Base-by-base conservation (phyloP, 805 yeast species). In the Yamadazyma sp. region DNA sequence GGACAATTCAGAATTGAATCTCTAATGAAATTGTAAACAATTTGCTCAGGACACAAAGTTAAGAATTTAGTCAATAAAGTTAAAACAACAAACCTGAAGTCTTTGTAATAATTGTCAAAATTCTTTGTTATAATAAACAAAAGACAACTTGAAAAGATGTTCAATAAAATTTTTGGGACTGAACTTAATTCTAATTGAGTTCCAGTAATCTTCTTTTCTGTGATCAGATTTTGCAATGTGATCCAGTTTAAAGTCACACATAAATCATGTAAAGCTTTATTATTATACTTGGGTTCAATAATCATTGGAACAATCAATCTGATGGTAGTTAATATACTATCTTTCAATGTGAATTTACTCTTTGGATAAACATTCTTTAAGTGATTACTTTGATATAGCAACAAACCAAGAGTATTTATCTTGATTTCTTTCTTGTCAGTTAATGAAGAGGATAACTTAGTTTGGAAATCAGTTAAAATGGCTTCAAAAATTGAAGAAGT, bases 1-100 rank as follows among this genome's bases (percentile, higher is more conserved):
- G 93, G 89, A 50, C 91, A 83, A 33, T 73, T 65, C 19, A 65
- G 61, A 33, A 91, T 63, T 0, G 87, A 70, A 50, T 86, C 87
- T 16, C 68, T 51, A 11, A 86, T 61, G 51, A 83, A 85, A 3
- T 64, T 62, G 56, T 77, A 86, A 0, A 83, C 59, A 9, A 69
- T 57, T 1, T 64, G 62, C 40, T 84, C 86, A 0, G 80, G 75
- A 21, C 79, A 56, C 14, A 73, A 52, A 7, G 82, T 72, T 45
- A 91, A 60, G 2, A 86, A 50, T 45, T 79, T 78, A 1, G 84
- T 78, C 23, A 86, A 57, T 27, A 86, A 61, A 0, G 89, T 80
- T 48, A 78, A 75, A 8, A 71, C 63, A 20, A 76, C 62, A 31
- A 55, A 51, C 24, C 66, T 56, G 23, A 70, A 63, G 36, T 62